These are phyloP conservation scores for Malassezia globosa DNA, from an alignment of 1,284 basidiomycete genomes.

Conservation along the genomic window DNA sequence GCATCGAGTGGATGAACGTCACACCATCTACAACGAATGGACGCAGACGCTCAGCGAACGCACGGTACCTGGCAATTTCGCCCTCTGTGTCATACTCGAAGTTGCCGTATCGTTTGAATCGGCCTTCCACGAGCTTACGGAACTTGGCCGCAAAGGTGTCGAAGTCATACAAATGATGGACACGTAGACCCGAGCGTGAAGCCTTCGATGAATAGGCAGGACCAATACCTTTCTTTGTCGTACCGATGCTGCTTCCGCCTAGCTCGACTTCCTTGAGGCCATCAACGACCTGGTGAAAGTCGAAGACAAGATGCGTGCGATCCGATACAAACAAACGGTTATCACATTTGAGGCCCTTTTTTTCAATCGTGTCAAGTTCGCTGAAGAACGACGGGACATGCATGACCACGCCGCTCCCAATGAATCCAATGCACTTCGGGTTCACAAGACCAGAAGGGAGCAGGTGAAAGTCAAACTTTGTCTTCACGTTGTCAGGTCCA, in stretches of 20 bases:
- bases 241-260: constrained; percentile 81
- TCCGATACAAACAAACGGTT: constrained; percentile 84
- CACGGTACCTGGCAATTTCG: constrained; percentile 82
- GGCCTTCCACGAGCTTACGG: constrained; percentile 85
- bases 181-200: constrained; percentile 82
- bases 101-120: constrained; percentile 94
- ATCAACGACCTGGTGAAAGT: constrained; percentile 98
- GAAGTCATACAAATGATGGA: constrained; percentile 89
- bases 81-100: constrained; percentile 98
- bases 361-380: constrained; percentile 75
- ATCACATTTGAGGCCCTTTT: constrained; percentile 72
- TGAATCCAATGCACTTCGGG: constrained; percentile 70
- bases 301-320: constrained; percentile 90
- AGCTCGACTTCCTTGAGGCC: constrained; percentile 95
- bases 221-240: constrained; percentile 94
- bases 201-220: constrained; percentile 97
- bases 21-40: constrained; percentile 85
- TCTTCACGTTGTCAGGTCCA: constrained; percentile 60
- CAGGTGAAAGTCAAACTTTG: constrained; percentile 88
- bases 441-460: constrained; percentile 93
- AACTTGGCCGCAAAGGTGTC: constrained; percentile 80
- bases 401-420: constrained; percentile 87
- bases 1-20: constrained; percentile 68
- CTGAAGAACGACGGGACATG: constrained; percentile 90
- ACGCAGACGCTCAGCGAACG: constrained; percentile 68